These are phyloP conservation scores for Clonostachys sp. DNA, from an alignment of 2,329 filamentous ascomycete genomes.

Conservation along the genomic window DNA sequence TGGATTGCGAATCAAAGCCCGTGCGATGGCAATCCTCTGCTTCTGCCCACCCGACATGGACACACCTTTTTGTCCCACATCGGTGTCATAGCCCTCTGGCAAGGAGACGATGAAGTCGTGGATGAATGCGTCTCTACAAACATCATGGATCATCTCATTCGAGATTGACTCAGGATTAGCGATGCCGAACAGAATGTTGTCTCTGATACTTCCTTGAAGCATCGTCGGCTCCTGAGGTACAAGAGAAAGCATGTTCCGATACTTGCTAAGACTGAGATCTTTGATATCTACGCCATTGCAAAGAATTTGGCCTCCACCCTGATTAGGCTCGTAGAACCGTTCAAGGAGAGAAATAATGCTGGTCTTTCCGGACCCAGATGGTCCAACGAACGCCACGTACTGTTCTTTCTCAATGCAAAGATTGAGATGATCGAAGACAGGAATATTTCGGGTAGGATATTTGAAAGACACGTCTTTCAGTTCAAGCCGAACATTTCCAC, in stretches of 20 bases:
- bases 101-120: conserved; percentile 87
- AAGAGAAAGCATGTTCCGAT: conserved; percentile 77
- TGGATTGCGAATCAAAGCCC: conserved; percentile 89
- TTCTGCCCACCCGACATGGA: conserved; percentile 90
- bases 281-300: conserved; percentile 82
- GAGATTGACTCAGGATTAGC: conserved; percentile 20
- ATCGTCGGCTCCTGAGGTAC: conserved; percentile 93
- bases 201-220: conserved; percentile 86
- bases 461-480: no score
- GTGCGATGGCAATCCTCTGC: conserved; percentile 89
- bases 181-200: conserved; percentile 79
- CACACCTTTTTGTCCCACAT: conserved; percentile 82
- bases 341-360: conserved; percentile 91
- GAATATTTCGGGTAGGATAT: no score
- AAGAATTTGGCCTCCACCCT: conserved; percentile 63
- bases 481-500: background rate
- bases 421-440: background rate
- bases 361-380: conserved; percentile 89
- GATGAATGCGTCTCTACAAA: conserved; percentile 88
- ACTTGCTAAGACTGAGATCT: conserved; percentile 77
- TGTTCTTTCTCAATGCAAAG: conserved; percentile 17
- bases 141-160: conserved; percentile 65
- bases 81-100: conserved; percentile 78
- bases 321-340: conserved; percentile 86
- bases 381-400: conserved; percentile 75